Percentiles rank a stretch among this genome's conserved stretches.
Conservation (phyloP, 805 yeast species). For the Ogataea populi-albae region DNA sequence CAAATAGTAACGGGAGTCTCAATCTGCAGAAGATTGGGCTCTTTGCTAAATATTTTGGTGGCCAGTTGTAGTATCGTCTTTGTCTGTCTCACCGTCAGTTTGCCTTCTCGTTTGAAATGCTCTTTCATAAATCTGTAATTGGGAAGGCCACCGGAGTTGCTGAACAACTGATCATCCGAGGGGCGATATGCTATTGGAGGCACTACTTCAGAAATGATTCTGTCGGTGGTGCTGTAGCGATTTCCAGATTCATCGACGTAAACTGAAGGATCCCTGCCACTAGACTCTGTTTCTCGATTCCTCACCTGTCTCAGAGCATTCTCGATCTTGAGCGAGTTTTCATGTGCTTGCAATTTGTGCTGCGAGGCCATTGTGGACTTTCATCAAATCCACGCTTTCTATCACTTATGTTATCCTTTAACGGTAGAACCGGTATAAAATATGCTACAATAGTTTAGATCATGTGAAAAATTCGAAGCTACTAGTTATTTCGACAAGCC, state of each 20-base stretch:
- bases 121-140: conserved; percentile 65
- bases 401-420: too few relatives aligned
- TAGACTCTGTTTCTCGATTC: conserved; percentile 33
- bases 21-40: conserved; percentile 76
- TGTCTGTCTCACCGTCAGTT: conserved; percentile 70
- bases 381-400: too few relatives aligned
- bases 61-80: conserved; percentile 63
- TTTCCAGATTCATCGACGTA: conserved; percentile 60
- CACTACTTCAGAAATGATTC: conserved; percentile 54
- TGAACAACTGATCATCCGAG: conserved; percentile 63
- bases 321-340: conserved; percentile 55
- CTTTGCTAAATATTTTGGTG: conserved; percentile 56
- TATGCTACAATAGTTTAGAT: too few relatives aligned
- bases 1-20: conserved; percentile 95
- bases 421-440: too few relatives aligned
- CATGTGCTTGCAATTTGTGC: conserved; percentile 26
- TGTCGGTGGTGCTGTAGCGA: conserved; percentile 50
- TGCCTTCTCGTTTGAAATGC: conserved; percentile 80
- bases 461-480: too few relatives aligned
- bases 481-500: too few relatives aligned
- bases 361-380: conserved; percentile 10
- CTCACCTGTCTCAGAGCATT: conserved; percentile 63
- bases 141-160: conserved; percentile 59
- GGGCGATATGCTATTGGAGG: conserved; percentile 70
- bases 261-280: conserved; percentile 36